phyloP scores from a whole-genome alignment of 495 filamentous ascomycete species.

The Neurospora africana region DNA sequence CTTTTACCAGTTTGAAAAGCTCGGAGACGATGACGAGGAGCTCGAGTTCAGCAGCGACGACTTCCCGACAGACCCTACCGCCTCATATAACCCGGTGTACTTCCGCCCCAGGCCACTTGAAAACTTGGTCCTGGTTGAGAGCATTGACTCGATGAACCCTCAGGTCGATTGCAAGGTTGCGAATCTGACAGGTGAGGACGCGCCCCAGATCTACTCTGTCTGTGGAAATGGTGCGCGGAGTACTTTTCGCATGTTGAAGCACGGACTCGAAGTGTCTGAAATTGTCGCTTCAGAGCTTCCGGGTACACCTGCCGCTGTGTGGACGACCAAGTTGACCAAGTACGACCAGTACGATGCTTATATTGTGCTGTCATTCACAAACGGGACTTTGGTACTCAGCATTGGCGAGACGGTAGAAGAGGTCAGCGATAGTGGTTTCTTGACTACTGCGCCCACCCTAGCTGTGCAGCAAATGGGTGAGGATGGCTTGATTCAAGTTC shows the following conservation, averaged over 20 bases:
- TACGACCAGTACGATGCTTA: constrained; percentile 78
- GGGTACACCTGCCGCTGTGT: constrained; percentile 75
- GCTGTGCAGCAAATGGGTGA: constrained; percentile 91
- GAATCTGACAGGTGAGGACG: constrained; percentile 83
- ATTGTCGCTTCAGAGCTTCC: constrained; percentile 88
- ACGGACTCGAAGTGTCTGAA: constrained; percentile 86
- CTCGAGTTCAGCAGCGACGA: constrained; percentile 72
- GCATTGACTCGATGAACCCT: constrained; percentile 82
- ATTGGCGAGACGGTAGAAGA: constrained; percentile 97
- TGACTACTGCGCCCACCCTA: constrained; percentile 75
- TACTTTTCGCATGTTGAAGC: constrained; percentile 80
- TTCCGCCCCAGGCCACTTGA: constrained; percentile 72
- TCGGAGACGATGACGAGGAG: constrained; percentile 93
- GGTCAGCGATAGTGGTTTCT: constrained; percentile 83
- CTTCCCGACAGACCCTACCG: constrained; percentile 61
- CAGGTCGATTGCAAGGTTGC: constrained; percentile 81
- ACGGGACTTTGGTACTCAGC: constrained; percentile 70
- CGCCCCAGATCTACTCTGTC: constrained; percentile 89
- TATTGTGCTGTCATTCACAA: constrained; percentile 57
- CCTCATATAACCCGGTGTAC: constrained; percentile 61
- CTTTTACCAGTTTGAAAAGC: constrained; percentile 94
- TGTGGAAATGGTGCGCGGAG: constrained; percentile 82
- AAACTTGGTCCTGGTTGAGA: constrained; percentile 77
- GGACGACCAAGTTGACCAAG: constrained; percentile 84
- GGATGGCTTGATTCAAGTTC: constrained; percentile 85